A percentile compares a stretch with the other conserved stretches of the same genome.
phyloP scores from a whole-genome alignment of 1,139 yeast genomes.

The Candida sojae region DNA sequence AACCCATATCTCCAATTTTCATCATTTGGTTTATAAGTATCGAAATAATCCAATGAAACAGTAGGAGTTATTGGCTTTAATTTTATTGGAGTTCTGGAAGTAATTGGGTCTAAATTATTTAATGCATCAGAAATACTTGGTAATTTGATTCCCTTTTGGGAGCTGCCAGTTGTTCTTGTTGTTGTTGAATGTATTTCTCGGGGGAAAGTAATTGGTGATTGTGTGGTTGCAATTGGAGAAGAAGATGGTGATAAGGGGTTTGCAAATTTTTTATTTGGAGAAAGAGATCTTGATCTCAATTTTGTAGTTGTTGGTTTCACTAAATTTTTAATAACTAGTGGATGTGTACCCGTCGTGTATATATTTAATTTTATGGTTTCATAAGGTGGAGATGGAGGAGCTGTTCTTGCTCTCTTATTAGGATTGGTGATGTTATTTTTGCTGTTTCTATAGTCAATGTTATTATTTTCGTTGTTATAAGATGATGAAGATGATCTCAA shows the following conservation, averaged over 20 bases:
- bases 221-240: slow-evolving; percentile 28
- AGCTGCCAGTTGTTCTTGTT: not conserved
- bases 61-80: slow-evolving; percentile 42
- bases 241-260: slow-evolving; percentile 33
- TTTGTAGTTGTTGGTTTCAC: slow-evolving; percentile 5
- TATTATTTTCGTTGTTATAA: not conserved
- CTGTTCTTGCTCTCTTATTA: slow-evolving; percentile 48
- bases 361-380: slow-evolving; percentile 6
- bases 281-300: slow-evolving; percentile 34
- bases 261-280: slow-evolving; percentile 29
- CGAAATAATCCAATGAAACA: slow-evolving; percentile 48
- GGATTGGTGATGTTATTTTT: slow-evolving; percentile 1
- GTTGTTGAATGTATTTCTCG: slow-evolving; percentile 3
- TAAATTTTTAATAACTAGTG: slow-evolving; percentile 8
- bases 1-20: slow-evolving; percentile 50
- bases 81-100: slow-evolving; percentile 27
- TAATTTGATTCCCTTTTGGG: slow-evolving; percentile 18
- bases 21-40: slow-evolving; percentile 50
- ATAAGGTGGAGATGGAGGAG: slow-evolving; percentile 52
- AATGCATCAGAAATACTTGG: slow-evolving; percentile 48
- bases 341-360: slow-evolving; percentile 2
- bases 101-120: slow-evolving; percentile 24
- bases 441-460: not conserved
- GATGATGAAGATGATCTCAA: not conserved
- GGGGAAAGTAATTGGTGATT: slow-evolving; percentile 23